These are phyloP conservation scores for Pistacia vera DNA, from an alignment of 345 rosid genomes.

Conservation along the genomic window DNA sequence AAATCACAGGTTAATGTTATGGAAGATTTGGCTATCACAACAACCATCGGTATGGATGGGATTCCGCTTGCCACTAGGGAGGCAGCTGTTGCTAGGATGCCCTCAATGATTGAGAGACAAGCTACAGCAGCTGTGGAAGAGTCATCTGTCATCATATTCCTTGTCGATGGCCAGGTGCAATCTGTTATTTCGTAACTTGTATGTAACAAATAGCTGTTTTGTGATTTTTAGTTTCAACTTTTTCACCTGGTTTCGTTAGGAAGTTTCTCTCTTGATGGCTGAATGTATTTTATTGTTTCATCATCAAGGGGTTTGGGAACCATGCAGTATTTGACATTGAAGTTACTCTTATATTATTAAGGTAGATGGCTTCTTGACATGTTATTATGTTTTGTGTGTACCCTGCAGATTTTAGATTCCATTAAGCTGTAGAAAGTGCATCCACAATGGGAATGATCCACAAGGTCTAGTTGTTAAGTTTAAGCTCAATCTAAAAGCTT, in stretches of 20 bases:
- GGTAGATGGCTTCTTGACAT: not conserved
- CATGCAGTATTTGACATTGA: not conserved
- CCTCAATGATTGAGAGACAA: constrained; percentile 96
- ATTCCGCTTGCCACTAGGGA: constrained; percentile 80
- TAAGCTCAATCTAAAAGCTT: not conserved
- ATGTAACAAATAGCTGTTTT: not conserved
- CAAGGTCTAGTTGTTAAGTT: not conserved
- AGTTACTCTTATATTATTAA: too few species aligned
- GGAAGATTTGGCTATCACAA: constrained; percentile 79
- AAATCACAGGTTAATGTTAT: constrained; percentile 69
- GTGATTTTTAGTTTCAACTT: not conserved
- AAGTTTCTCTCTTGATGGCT: not conserved
- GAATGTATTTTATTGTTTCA: not conserved
- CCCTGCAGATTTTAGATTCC: not conserved
- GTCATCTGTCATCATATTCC: constrained; percentile 73
- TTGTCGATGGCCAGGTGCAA: constrained; percentile 94
- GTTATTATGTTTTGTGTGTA: not conserved
- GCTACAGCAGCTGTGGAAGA: constrained; percentile 94
- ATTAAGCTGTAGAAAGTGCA: not conserved
- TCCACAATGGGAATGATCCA: not conserved
- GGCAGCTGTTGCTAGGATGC: constrained; percentile 95
- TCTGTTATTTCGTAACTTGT: constrained; percentile 5
- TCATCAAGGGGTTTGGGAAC: not conserved
- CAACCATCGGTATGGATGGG: constrained; percentile 95
- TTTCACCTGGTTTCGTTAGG: not conserved